Evolutionary conservation across 179 eudicot species (phyloP), one percentile per base, ranked within the genome.

Genomic region (Pouteria campechiana): DNA sequence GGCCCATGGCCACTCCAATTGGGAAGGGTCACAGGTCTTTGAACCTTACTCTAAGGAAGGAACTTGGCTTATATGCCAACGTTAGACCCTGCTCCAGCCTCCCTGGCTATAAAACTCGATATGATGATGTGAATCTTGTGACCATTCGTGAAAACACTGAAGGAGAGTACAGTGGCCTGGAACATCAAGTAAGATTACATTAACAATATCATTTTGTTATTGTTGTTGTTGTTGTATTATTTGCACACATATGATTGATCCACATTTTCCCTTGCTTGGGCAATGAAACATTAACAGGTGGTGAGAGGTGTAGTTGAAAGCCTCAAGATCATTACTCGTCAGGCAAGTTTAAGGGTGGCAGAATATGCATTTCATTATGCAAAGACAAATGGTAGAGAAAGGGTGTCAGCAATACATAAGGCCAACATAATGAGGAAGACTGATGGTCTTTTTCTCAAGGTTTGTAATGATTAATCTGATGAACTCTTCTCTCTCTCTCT

Each of bases 401-500:
- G 96, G 59, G 98, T 90, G 12, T 90, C 98, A 46, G 98, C 98
- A 2, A 82, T 90, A 18, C 98, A 90, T 58, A 90, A 90, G 76
- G 98, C 98, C 57, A 86, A 90, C 44, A 90, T 90, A 67, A 90
- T 90, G 98, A 94, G 86, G 76, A 90, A 90, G 59, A 90, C 98
- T 42, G 98, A 90, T 68, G 98, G 98, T 48, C 94, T 90, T 46
- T 90, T 90, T 49, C 78, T 90, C 7, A 73, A 86, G 96, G 98
- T 90, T 17, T 46, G 23, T 15, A 27, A 55, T 46, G 1, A 42
- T 45, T 51, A 20, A 46, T 18, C 43, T 8, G 7, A 14, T 20
- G 4, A 25, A n/a, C n/a, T n/a, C n/a, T n/a, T n/a, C n/a, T n/a
- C n/a, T n/a, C n/a, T n/a, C n/a, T n/a, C n/a, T n/a, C n/a, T n/a